Evolutionary conservation across 2,329 filamentous ascomycete genomes (phyloP), one percentile per base, ranked within the genome.

Genomic region (Leptographium flavum): DNA sequence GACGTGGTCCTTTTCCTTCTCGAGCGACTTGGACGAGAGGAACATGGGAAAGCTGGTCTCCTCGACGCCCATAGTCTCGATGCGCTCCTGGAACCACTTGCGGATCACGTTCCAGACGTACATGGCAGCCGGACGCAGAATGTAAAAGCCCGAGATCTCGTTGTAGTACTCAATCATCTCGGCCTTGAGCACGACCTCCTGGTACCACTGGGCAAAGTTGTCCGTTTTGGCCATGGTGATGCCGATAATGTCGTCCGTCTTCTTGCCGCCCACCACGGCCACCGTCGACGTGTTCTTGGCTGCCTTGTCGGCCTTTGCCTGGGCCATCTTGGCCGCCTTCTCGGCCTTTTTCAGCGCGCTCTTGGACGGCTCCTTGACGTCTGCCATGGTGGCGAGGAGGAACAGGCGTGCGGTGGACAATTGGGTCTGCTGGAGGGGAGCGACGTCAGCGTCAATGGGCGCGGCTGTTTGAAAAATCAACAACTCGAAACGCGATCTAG

Each of bases 11-110:
- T 95, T 95, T 66, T 95, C 88, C 61, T 76, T 76, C 60, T 78
- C 74, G 52, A 98, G 68, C 35, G 93, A 93, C 66, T 93, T 93
- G 58, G 85, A 73, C 17, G 87, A 94, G 53, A 98, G 77, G 67
- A 95, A 98, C 63, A 98, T 82, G 49, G 92, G 92, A 65, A 98
- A 98, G 63, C 87, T 94, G 60, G 86, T 84, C 70, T 98, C 93
- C 63, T 92, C 85, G 46, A 96, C 90, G 46, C 87, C 88, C 71
- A 96, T 76, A 42, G 74, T 79, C 72, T 94, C 88, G 61, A 96
- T 98, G 55, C 79, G 76, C 54, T 70, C 67, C 55, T 75, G 71
- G 63, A 82, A 82, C 76, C 76, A 81, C 55, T 76, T 74, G 56
- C 76, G 73, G 51, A 82, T 81, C 27, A 67, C 66, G 57, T 70